Conservation (phyloP, 345 rosid species). For the Salix brachista region DNA sequence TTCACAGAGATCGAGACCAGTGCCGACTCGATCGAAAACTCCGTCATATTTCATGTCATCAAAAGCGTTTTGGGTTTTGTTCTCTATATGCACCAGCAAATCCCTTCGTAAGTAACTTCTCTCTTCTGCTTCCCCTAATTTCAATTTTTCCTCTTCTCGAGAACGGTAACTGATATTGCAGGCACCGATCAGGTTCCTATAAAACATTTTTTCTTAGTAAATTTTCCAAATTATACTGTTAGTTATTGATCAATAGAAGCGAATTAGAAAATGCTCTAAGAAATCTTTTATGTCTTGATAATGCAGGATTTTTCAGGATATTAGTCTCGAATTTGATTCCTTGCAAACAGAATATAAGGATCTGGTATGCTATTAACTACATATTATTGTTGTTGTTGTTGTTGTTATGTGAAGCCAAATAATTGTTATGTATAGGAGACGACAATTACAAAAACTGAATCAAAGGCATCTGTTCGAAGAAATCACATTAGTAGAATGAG, state of each 20-base stretch:
- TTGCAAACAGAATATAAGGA: conserved; percentile 46
- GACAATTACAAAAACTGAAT: conserved; percentile 36
- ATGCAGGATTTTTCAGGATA: conserved; percentile 71
- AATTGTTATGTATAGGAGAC: conserved; percentile 45
- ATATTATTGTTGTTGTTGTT: background rate
- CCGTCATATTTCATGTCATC: conserved; percentile 57
- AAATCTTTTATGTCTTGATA: background rate
- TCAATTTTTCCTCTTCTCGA: background rate
- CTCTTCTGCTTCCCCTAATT: background rate
- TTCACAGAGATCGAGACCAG: conserved; percentile 28
- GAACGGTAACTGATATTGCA: background rate
- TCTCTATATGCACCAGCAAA: conserved; percentile 96
- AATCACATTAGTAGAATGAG: conserved; percentile 48
- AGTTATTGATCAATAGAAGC: background rate
- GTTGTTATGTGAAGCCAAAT: conserved; percentile 18
- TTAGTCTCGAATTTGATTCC: conserved; percentile 52
- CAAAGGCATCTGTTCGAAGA: conserved; percentile 50
- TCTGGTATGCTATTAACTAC: conserved; percentile 48
- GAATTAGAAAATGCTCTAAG: background rate
- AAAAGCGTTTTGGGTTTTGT: conserved; percentile 61
- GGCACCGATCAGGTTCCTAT: background rate
- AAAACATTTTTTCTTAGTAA: too few relatives aligned
- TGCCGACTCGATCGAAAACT: conserved; percentile 43
- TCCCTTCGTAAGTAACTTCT: conserved; percentile 60
- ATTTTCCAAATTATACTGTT: background rate